Evolutionary conservation across 208 protist genomes (phyloP), one percentile per base, ranked within the genome.

Genomic region (Novymonas esmeraldas): DNA sequence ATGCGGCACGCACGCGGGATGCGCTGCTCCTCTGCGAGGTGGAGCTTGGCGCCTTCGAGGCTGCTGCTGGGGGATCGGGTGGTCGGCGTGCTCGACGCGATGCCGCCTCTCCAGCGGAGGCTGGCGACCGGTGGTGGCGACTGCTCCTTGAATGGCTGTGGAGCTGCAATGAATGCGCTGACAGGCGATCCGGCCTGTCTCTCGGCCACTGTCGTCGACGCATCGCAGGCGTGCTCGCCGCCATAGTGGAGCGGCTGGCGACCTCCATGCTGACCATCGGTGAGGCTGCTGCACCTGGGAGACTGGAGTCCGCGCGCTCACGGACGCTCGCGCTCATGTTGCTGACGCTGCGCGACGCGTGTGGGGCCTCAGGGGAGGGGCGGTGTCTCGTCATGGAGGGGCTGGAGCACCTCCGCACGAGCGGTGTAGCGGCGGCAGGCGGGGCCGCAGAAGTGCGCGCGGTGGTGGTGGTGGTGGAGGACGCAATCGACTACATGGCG

Each of bases 1-100:
- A 84, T 24, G 54, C 45, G 24, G 59, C 65, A 34, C 76, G 73
- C 18, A 73, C 75, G 26, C 60, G 67, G 22, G 85, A 88, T 52
- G 31, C 84, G 55, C 61, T 78, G 57, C 78, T 84, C 13, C 39
- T 84, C 52, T 33, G 67, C 0, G 39, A 64, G 50, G 22, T 60
- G 39, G 9, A 28, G 31, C 29, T 3, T 9, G 1, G 45, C n/a
- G n/a, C n/a, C n/a, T n/a, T n/a, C n/a, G n/a, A n/a, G n/a, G n/a
- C n/a, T n/a, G n/a, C n/a, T n/a, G n/a, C n/a, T n/a, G n/a, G n/a
- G n/a, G n/a, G n/a, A n/a, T n/a, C n/a, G n/a, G n/a, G n/a, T n/a
- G n/a, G n/a, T n/a, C n/a, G n/a, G n/a, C n/a, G n/a, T n/a, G n/a
- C n/a, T n/a, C n/a, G n/a, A n/a, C n/a, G n/a, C n/a, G n/a, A n/a